Conservation (phyloP, 2,329 filamentous ascomycete genomes). For the Ophiosphaerella narmari region DNA sequence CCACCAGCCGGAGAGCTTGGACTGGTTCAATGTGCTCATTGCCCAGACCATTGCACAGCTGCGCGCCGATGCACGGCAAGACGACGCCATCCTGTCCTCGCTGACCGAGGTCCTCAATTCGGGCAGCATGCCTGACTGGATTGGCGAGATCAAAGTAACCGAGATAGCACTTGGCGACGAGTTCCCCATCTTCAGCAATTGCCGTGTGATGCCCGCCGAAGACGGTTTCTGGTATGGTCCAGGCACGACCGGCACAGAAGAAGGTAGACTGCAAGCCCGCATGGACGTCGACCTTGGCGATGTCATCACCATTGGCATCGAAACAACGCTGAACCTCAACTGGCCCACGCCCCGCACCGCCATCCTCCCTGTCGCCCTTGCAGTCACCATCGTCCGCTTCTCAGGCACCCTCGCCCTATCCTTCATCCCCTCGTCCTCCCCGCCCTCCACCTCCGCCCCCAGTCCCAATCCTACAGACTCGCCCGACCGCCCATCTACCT, state of each 20-base stretch:
- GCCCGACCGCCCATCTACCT: slow-evolving; percentile 45
- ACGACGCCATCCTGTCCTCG: slow-evolving; percentile 85
- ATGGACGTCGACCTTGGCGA: slow-evolving; percentile 98
- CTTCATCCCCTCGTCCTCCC: slow-evolving; percentile 72
- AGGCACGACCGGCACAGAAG: slow-evolving; percentile 59
- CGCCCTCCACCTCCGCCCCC: slow-evolving; percentile 32
- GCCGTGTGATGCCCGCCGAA: slow-evolving; percentile 89
- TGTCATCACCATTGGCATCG: slow-evolving; percentile 90
- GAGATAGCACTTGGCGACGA: slow-evolving; percentile 95
- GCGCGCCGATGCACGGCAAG: slow-evolving; percentile 85
- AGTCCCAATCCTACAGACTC: slow-evolving; percentile 47
- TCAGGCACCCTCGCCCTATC: slow-evolving; percentile 93
- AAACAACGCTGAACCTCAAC: slow-evolving; percentile 92
- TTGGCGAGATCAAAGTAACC: slow-evolving; percentile 91
- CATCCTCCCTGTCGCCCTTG: slow-evolving; percentile 86
- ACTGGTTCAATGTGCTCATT: slow-evolving; percentile 98
- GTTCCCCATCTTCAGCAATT: slow-evolving; percentile 98
- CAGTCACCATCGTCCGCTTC: slow-evolving; percentile 90
- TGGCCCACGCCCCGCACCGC: slow-evolving; percentile 90
- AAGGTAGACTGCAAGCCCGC: slow-evolving; percentile 82
- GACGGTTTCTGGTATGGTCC: slow-evolving; percentile 62
- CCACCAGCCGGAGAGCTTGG: slow-evolving; percentile 93
- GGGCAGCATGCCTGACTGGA: slow-evolving; percentile 82
- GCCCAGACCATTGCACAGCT: slow-evolving; percentile 97
- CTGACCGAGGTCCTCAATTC: slow-evolving; percentile 87